A percentile compares a stretch with the other conserved stretches of the same genome.
Evolutionary conservation across 805 yeast genomes (phyloP).

Genomic region (Hanseniaspora singularis): DNA sequence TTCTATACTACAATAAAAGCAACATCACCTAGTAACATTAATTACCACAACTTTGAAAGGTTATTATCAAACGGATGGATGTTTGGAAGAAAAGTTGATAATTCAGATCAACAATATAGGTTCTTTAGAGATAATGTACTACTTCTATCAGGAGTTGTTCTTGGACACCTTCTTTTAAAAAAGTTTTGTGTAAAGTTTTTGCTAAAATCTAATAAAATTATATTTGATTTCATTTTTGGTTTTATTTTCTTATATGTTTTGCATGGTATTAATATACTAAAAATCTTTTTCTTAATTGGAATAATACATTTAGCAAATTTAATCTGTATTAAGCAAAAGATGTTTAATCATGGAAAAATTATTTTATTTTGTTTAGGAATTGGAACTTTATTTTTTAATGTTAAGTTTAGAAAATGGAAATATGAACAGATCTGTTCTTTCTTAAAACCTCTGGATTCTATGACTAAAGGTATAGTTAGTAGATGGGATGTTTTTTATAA

Average conservation of each 20-base stretch:
- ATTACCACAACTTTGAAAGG: slow-evolving; percentile 50
- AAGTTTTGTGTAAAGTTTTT: slow-evolving; percentile 17
- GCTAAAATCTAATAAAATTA: slow-evolving; percentile 31
- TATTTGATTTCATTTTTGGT: slow-evolving; percentile 69
- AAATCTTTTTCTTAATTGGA: slow-evolving; percentile 20
- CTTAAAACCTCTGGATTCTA: slow-evolving; percentile 44
- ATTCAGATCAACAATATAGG: slow-evolving; percentile 79
- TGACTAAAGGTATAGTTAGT: slow-evolving; percentile 61
- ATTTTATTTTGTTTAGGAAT: slow-evolving; percentile 71
- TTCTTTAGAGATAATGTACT: slow-evolving; percentile 76
- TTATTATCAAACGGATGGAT: slow-evolving; percentile 76
- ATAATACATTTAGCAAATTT: slow-evolving; percentile 6
- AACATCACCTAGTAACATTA: slow-evolving; percentile 60
- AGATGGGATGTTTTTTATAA: slow-evolving; percentile 97
- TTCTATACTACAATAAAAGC: slow-evolving; percentile 70
- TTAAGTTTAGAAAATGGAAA: slow-evolving; percentile 43
- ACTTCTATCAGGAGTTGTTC: slow-evolving; percentile 43
- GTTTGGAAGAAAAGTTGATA: slow-evolving; percentile 80
- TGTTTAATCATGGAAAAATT: slow-evolving; percentile 15
- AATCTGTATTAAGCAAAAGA: slow-evolving; percentile 13
- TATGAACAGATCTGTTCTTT: slow-evolving; percentile 32
- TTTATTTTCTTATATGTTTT: slow-evolving; percentile 52
- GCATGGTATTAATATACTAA: slow-evolving; percentile 64
- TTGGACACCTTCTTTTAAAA: slow-evolving; percentile 45
- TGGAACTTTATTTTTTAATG: slow-evolving; percentile 67